phyloP scores from a whole-genome alignment of 2,329 filamentous ascomycete species.

The Neonectria neomacrospora region DNA sequence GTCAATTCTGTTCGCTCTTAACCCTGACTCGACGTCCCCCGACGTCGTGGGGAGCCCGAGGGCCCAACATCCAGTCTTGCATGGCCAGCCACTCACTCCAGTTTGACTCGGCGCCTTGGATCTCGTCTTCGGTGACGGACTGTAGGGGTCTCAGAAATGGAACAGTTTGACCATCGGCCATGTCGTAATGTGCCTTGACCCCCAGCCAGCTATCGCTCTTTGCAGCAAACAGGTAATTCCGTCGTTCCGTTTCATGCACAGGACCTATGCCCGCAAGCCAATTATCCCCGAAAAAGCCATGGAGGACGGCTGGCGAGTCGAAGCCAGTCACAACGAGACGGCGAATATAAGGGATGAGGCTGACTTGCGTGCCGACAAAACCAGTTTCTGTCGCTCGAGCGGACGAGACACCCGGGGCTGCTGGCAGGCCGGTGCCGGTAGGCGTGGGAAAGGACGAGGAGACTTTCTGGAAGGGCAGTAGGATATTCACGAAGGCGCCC shows the following conservation, averaged over 20 bases:
- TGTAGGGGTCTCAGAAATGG: constrained; percentile 90
- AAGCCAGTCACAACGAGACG: constrained; percentile 92
- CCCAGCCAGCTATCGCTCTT: constrained; percentile 92
- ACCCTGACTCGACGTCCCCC: constrained; percentile 44
- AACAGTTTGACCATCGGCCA: constrained; percentile 82
- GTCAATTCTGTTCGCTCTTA: constrained; percentile 46
- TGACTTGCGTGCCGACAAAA: constrained; percentile 57
- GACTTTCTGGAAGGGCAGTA: constrained; percentile 82
- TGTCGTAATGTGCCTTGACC: constrained; percentile 92
- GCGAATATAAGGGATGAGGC: constrained; percentile 88
- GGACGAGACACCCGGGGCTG: constrained; percentile 34
- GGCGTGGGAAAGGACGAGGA: constrained; percentile 52
- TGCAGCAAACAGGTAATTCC: constrained; percentile 94
- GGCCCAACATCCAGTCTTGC: constrained; percentile 99
- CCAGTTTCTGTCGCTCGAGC: constrained; percentile 44
- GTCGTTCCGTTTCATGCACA: constrained; percentile 87
- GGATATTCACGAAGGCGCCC: constrained; percentile 91
- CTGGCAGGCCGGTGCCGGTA: constrained; percentile 45
- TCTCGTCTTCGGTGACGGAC: constrained; percentile 79
- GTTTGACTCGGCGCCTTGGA: constrained; percentile 80
- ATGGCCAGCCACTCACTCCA: constrained; percentile 98
- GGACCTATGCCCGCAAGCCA: constrained; percentile 84
- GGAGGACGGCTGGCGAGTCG: constrained; percentile 85
- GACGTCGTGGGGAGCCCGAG: constrained; percentile 68
- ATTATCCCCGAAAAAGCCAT: constrained; percentile 97